A percentile compares a stretch with the other conserved stretches of the same genome.
Conservation (phyloP, 352 stramenopile species). For the Phytophthora tubulina region DNA sequence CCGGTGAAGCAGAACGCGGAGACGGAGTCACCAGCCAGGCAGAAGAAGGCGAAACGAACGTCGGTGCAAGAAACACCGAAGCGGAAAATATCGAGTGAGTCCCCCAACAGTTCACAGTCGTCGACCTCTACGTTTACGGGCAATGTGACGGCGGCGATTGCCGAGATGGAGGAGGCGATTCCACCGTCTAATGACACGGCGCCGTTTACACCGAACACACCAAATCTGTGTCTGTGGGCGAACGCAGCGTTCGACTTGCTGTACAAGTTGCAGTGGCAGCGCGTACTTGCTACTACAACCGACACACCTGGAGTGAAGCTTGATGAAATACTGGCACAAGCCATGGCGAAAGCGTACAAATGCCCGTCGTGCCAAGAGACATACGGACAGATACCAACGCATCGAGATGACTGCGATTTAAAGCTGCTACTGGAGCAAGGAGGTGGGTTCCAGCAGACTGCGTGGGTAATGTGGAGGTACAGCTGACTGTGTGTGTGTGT, state of each 20-base stretch:
- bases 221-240: constrained; percentile 73
- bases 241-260: constrained; percentile 83
- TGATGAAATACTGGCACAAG: constrained; percentile 48
- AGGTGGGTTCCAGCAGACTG: constrained; percentile 26
- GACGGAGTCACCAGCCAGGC: constrained; percentile 37
- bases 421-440: constrained; percentile 70
- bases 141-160: constrained; percentile 39
- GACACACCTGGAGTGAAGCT: constrained; percentile 36
- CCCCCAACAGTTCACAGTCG: constrained; percentile 25
- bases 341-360: constrained; percentile 45
- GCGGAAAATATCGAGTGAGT: constrained; percentile 16
- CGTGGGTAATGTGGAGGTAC: not conserved
- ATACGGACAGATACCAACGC: constrained; percentile 54
- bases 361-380: constrained; percentile 61
- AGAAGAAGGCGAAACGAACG: constrained; percentile 59
- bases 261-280: constrained; percentile 72
- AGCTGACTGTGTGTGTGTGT: not conserved
- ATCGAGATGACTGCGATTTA: constrained; percentile 68
- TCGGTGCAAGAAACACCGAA: constrained; percentile 6
- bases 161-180: constrained; percentile 41
- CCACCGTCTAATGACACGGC: constrained; percentile 9
- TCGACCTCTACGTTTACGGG: constrained; percentile 16
- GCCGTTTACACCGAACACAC: constrained; percentile 55
- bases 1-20: constrained; percentile 60
- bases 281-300: constrained; percentile 12